Percentiles rank a stretch among this genome's conserved stretches.
Evolutionary conservation across 1,284 basidiomycete genomes (phyloP).

Genomic region (Rhodotorula sp.): DNA sequence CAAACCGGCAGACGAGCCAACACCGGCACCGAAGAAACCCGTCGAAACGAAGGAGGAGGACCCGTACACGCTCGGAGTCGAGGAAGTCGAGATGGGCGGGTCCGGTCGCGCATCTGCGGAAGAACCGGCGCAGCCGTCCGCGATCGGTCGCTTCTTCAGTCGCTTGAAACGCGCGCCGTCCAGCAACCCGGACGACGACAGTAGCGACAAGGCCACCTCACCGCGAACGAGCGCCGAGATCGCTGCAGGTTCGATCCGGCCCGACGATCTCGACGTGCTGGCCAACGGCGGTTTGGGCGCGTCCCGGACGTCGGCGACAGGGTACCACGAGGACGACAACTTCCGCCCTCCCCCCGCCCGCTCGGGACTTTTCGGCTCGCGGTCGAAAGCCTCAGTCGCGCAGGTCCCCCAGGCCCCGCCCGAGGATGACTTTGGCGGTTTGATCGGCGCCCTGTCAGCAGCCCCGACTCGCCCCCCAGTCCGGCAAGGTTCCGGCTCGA

Average conservation of each 20-base stretch:
- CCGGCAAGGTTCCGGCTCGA: not conserved
- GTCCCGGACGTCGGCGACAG: not conserved
- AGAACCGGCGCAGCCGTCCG: conserved; percentile 5
- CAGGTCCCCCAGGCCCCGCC: conserved; percentile 14
- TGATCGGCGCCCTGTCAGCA: conserved; percentile 30
- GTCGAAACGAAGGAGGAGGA: conserved; percentile 6
- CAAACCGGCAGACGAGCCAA: conserved; percentile 1
- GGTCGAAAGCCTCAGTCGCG: not conserved
- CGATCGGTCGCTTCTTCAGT: conserved; percentile 28
- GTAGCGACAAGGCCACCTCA: not conserved
- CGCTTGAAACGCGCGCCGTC: conserved; percentile 13
- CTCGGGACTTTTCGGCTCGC: conserved; percentile 17
- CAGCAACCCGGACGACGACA: not conserved
- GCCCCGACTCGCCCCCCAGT: conserved; percentile 2
- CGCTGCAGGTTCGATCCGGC: not conserved
- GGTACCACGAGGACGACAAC: conserved; percentile 1
- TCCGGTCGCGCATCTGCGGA: conserved; percentile 5
- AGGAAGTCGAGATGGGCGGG: conserved; percentile 16
- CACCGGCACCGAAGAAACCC: not conserved
- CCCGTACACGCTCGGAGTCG: conserved; percentile 12
- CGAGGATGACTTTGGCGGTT: conserved; percentile 35
- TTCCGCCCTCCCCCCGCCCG: not conserved
- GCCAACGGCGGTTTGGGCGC: not conserved
- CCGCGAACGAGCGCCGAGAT: conserved; percentile 8
- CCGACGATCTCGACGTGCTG: conserved; percentile 27